Base-by-base conservation (phyloP, 73 alveolate species). In the Effrenium voratum region DNA sequence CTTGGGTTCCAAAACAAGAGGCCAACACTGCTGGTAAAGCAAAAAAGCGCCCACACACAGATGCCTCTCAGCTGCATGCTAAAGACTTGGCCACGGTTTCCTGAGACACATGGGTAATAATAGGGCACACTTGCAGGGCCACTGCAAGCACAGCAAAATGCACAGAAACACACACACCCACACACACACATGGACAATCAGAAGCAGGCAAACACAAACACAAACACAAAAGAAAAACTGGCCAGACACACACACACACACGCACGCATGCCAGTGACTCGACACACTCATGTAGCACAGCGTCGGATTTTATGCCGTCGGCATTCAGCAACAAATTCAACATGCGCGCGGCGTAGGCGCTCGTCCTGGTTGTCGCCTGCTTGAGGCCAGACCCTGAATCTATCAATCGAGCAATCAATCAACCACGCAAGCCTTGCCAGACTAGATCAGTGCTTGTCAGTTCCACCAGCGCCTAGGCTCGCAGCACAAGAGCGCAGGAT, bases 41-140 rank as follows among this genome's bases (percentile, higher is more conserved):
- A 50, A 32, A 38, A 2, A 12, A n/a, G n/a, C n/a, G 79, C 83
- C 32, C 30, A 13, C n/a, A 13, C 83, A 32, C 30, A 36, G 30
- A 73, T 73, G 83, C 83, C 15, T 6, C 30, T 15, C 10, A 73
- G 83, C 15, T 26, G 49, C 83, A 73, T 28, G 1, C 41, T 73
- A 16, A 26, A 26, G 41, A 73, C 32, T 73, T 73, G 83, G 52
- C 83, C 83, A 26, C 83, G 83, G 30, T 73, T 73, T 73, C 83
- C 83, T 73, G 6, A 26, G 24, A 73, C 3, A n/a, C n/a, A n/a
- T n/a, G n/a, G n/a, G n/a, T n/a, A n/a, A n/a, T n/a, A n/a, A n/a
- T n/a, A n/a, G n/a, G n/a, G n/a, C n/a, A n/a, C n/a, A n/a, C n/a
- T n/a, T n/a, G n/a, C n/a, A n/a, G n/a, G n/a, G n/a, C n/a, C n/a